A percentile compares a stretch with the other conserved stretches of the same genome.
These are phyloP conservation scores for Neonothopanus nambi DNA, from an alignment of 1,284 basidiomycete genomes.

Conservation along the genomic window DNA sequence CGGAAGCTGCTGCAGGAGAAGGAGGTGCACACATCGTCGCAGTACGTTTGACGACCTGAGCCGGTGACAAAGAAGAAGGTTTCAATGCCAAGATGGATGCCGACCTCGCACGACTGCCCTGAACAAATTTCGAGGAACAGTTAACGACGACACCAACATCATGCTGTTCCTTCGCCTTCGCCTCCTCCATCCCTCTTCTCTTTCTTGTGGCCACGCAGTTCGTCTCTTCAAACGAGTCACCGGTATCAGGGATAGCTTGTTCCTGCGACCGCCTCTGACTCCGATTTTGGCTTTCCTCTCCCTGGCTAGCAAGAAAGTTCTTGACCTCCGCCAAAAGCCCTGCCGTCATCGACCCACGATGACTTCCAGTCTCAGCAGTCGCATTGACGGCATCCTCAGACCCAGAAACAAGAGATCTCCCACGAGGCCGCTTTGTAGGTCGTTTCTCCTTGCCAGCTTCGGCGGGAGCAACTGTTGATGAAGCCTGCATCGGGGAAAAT, in stretches of 20 bases:
- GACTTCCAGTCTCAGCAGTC: too few relatives aligned
- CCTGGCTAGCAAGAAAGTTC: not conserved
- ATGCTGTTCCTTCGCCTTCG: too few relatives aligned
- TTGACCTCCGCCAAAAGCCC: conserved; percentile 1
- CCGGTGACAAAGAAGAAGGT: not conserved
- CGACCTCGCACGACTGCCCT: not conserved
- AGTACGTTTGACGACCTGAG: not conserved
- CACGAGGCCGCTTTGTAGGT: not conserved
- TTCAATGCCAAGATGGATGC: not conserved
- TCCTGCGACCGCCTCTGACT: too few relatives aligned
- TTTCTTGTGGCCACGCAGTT: too few relatives aligned
- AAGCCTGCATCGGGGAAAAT: not conserved
- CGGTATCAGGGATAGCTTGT: not conserved
- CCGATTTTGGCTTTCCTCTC: not conserved
- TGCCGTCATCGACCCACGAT: not conserved
- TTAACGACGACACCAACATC: not conserved
- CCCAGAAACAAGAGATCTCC: not conserved
- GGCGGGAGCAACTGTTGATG: not conserved
- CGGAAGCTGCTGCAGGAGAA: not conserved
- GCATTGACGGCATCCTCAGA: too few relatives aligned
- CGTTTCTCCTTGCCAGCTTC: not conserved
- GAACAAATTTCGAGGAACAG: not conserved
- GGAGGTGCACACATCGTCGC: not conserved
- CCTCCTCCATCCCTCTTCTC: too few relatives aligned
- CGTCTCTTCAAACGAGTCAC: too few relatives aligned